Evolutionary conservation across 208 protist species (phyloP), one percentile per base, ranked within the genome.

Genomic region (Acanthamoeba healyi): DNA sequence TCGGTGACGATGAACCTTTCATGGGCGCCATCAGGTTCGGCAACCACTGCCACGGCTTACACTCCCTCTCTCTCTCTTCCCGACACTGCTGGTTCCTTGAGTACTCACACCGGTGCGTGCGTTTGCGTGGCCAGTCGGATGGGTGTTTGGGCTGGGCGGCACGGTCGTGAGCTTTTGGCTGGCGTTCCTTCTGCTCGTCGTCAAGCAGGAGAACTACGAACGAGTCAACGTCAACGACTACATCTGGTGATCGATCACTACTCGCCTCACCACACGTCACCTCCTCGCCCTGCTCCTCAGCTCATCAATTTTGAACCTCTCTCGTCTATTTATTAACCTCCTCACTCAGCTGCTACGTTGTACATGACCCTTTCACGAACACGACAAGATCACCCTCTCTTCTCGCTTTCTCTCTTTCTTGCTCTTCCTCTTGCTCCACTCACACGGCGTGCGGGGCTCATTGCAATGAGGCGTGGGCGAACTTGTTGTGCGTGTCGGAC

Each of bases 131-230:
- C 49, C 51, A 91, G 84, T 91, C 40, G 84, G 84, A 24, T 91
- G 84, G 84, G 84, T 91, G 34, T 91, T 91, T 29, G 84, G 84
- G 84, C 84, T 91, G 22, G 84, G 84, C 29, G 70, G 84, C 56
- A 91, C 84, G 54, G 10, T 91, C 32, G 84, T 91, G 51, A 72
- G 56, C 54, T 91, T 91, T 38, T 63, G 84, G 58, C 17, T 72
- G 40, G 51, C 84, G 17, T 91, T 91, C 54, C 56, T 72, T 9
- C 56, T 91, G 51, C 44, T 91, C 34, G 58, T 91, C 56, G 84
- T 91, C 32, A 91, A 91, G 84, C 84, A 91, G 54, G 58, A 91
- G 51, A 91, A 91, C 51, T 91, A 84, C 74, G 74, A 84, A 22
- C 74, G 74, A 5, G 74, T 56, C 32, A 81, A 81, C 32, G 74